A percentile compares a stretch with the other conserved stretches of the same genome.
Conservation (phyloP, 352 stramenopile species). For the Peronospora tabacina region DNA sequence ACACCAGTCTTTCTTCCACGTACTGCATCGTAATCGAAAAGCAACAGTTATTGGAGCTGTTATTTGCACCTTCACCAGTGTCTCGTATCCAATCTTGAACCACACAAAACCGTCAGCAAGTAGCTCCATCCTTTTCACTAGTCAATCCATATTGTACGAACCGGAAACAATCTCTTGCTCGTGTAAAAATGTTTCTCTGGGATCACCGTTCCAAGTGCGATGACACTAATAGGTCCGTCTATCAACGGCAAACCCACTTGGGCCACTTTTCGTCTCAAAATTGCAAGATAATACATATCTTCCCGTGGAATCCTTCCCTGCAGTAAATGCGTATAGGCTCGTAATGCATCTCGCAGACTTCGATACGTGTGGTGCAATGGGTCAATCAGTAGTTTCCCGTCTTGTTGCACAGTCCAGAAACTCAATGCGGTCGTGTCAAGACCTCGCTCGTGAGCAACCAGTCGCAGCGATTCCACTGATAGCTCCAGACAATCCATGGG, state of each 20-base stretch:
- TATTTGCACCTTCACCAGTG: constrained; percentile 45
- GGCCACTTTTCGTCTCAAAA: constrained; percentile 48
- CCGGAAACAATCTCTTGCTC: constrained; percentile 70
- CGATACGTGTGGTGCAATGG: constrained; percentile 35
- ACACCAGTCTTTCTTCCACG: constrained; percentile 7
- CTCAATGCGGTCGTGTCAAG: constrained; percentile 31
- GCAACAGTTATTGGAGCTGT: constrained; percentile 23
- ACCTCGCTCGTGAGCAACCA: constrained; percentile 28
- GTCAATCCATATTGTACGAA: constrained; percentile 11
- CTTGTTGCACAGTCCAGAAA: constrained; percentile 33
- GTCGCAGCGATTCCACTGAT: constrained; percentile 26
- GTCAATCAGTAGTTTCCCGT: constrained; percentile 39
- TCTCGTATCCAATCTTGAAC: constrained; percentile 54
- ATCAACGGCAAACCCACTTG: constrained; percentile 45
- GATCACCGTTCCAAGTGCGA: constrained; percentile 39
- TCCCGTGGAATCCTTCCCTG: constrained; percentile 41
- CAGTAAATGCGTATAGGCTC: constrained; percentile 29
- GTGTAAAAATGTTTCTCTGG: constrained; percentile 66
- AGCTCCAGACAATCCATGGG: constrained; percentile 30
- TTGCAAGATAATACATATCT: constrained; percentile 69
- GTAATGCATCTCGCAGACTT: constrained; percentile 42
- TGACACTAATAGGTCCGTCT: constrained; percentile 61
- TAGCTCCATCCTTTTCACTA: not conserved
- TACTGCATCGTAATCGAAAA: constrained; percentile 52
- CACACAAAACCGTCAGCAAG: not conserved